Base-by-base conservation (phyloP, 352 stramenopile species). In the Globisporangium nagaii region DNA sequence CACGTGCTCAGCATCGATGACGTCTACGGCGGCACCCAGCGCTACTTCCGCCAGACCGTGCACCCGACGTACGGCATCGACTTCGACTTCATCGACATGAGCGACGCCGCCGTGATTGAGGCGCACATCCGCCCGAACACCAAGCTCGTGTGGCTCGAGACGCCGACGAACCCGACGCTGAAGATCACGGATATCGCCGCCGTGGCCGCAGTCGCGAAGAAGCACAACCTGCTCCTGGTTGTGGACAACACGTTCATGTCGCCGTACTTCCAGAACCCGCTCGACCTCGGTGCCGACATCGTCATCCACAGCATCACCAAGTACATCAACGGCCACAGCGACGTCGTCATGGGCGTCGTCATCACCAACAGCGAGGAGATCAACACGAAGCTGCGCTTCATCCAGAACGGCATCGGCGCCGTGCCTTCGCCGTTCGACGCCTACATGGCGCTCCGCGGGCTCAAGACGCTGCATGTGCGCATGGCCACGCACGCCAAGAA, bases 321-420 rank as follows among this genome's bases (percentile, higher is more conserved):
- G 81, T 98, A 96, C 77, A 98, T 98, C 64, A 95, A 97, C 65
- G 93, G 93, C 53, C 93, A 98, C 75, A 97, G 95, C 61, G 93
- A 97, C 55, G 91, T 95, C 8, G 88, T 97, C 40, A 91, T 93
- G 53, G 94, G 94, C 41, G 89, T 95, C 19, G 85, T 97, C 30
- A 74, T 97, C 56, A 93, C 83, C 63, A 96, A 98, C 65, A 83
- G 85, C 60, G 85, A 94, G 53, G 92, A 96, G 56, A 92, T 97
- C 50, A 82, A 97, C 71, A 94, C 86, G 56, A 97, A 97, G 70
- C 78, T 97, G 51, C 92, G 91, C 59, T 97, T 98, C 62, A 81
- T 98, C 59, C 78, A 94, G 69, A 95, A 93, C 60, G 93, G 97
- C 61, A 84, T 98, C 40, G 96, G 96, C 42, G 86, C 80, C 8